These are phyloP conservation scores for Neodidymelliopsis sp. DNA, from an alignment of 2,329 filamentous ascomycete species.

Conservation along the genomic window DNA sequence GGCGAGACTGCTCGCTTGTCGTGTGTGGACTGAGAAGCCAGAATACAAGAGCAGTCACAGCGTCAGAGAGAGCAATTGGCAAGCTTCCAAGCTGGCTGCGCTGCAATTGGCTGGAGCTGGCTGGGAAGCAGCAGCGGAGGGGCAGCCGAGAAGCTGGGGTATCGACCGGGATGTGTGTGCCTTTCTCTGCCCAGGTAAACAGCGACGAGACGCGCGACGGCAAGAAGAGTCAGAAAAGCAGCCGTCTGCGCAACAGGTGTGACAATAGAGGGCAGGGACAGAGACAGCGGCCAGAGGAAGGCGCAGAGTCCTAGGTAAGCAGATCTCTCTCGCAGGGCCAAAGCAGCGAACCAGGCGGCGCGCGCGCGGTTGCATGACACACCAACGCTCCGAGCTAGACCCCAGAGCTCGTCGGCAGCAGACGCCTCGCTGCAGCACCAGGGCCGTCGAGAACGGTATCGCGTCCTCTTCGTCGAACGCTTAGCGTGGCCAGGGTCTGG, in stretches of 20 bases:
- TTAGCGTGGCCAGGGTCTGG: slow-evolving; percentile 30
- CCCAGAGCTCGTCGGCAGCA: slow-evolving; percentile 24
- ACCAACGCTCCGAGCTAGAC: slow-evolving; percentile 33
- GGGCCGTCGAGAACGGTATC: slow-evolving; percentile 30
- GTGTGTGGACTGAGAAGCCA: slow-evolving; percentile 31
- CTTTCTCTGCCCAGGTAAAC: slow-evolving; percentile 2
- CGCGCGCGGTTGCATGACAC: slow-evolving; percentile 40
- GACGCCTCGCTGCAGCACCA: slow-evolving; percentile 28
- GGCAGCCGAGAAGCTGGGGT: slow-evolving; percentile 22
- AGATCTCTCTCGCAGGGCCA: slow-evolving; percentile 27
- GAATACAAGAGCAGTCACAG: slow-evolving; percentile 34
- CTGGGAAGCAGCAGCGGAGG: slow-evolving; percentile 22
- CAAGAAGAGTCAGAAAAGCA: slow-evolving; percentile 3
- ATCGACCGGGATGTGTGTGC: slow-evolving; percentile 14
- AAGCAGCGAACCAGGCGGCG: slow-evolving; percentile 36
- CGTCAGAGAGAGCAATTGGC: slow-evolving; percentile 38
- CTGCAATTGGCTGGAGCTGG: slow-evolving; percentile 35
- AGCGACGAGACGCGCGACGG: not conserved
- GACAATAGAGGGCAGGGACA: slow-evolving; percentile 19
- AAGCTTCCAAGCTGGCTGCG: slow-evolving; percentile 20
- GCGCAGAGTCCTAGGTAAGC: slow-evolving; percentile 21
- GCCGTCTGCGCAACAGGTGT: slow-evolving; percentile 10
- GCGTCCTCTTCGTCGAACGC: slow-evolving; percentile 20
- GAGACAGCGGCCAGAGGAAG: slow-evolving; percentile 23
- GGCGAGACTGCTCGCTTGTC: slow-evolving; percentile 22